phyloP scores from a whole-genome alignment of 2,329 filamentous ascomycete species.

The Alternaria arbusti region DNA sequence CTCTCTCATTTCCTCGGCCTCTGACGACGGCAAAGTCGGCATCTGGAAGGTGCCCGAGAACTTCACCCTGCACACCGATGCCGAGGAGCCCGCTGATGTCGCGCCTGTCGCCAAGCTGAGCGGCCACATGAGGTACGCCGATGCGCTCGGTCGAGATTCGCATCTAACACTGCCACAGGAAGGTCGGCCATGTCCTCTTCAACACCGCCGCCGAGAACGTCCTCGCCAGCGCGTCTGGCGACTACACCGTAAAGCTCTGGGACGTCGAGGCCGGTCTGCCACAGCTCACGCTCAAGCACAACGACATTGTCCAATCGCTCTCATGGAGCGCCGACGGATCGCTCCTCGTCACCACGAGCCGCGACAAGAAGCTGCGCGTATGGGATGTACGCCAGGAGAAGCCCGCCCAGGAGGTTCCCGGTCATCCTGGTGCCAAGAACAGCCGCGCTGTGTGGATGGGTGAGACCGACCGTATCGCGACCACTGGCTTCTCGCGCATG shows the following conservation, averaged over 20 bases:
- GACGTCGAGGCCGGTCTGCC: constrained; percentile 81
- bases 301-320: constrained; percentile 91
- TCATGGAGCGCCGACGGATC: constrained; percentile 93
- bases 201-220: constrained; percentile 96
- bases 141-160: not conserved
- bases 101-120: constrained; percentile 79
- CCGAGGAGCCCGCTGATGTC: constrained; percentile 82
- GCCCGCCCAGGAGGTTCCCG: constrained; percentile 80
- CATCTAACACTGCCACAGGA: constrained; percentile 62
- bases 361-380: constrained; percentile 97
- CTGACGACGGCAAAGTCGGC: constrained; percentile 96
- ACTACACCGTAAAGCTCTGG: constrained; percentile 96
- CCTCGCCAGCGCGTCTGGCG: constrained; percentile 91
- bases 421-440: constrained; percentile 95
- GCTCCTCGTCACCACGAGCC: constrained; percentile 87
- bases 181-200: constrained; percentile 97
- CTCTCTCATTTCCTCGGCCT: constrained; percentile 86
- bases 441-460: constrained; percentile 97
- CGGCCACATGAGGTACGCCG: constrained; percentile 79
- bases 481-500: constrained; percentile 97
- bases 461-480: constrained; percentile 93
- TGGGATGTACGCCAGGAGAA: constrained; percentile 97
- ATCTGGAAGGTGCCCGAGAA: constrained; percentile 92
- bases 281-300: constrained; percentile 79
- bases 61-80: constrained; percentile 84